A percentile compares a stretch with the other conserved stretches of the same genome.
phyloP scores from a whole-genome alignment of 2,329 filamentous ascomycete species.

The Arthroderma sp. region DNA sequence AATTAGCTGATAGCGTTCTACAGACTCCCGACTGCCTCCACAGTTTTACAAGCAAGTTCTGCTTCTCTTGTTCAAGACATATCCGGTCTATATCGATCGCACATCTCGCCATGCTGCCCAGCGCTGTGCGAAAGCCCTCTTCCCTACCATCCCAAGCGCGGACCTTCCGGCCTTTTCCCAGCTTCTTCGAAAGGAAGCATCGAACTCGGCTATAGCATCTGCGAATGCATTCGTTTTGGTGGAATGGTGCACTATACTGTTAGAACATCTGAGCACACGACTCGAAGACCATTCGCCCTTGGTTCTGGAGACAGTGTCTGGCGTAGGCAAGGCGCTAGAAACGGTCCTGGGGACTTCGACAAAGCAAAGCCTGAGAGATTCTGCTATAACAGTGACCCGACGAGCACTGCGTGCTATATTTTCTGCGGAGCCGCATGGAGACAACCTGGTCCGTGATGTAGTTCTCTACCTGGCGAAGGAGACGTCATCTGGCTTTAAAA shows the following conservation, averaged over 20 bases:
- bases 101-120: conserved; percentile 73
- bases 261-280: conserved; percentile 53
- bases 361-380: conserved; percentile 55
- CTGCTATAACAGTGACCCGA: conserved; percentile 64
- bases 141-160: conserved; percentile 46
- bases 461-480: conserved; percentile 60
- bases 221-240: conserved; percentile 76
- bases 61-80: conserved; percentile 70
- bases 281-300: conserved; percentile 53
- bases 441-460: conserved; percentile 50
- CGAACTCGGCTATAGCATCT: conserved; percentile 64
- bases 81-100: conserved; percentile 76
- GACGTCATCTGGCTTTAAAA: conserved; percentile 49
- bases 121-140: conserved; percentile 59
- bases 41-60: conserved; percentile 41
- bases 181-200: conserved; percentile 57
- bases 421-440: conserved; percentile 44
- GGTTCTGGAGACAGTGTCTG: conserved; percentile 50
- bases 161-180: conserved; percentile 48
- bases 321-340: conserved; percentile 63
- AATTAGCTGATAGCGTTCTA: conserved; percentile 1
- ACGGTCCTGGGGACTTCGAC: conserved; percentile 57
- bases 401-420: conserved; percentile 68
- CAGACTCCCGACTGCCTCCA: conserved; percentile 25
- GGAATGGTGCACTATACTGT: conserved; percentile 74